A percentile compares a stretch with the other conserved stretches of the same genome.
phyloP scores from a whole-genome alignment of 257 asterid genomes.

The Mitragyna speciosa region DNA sequence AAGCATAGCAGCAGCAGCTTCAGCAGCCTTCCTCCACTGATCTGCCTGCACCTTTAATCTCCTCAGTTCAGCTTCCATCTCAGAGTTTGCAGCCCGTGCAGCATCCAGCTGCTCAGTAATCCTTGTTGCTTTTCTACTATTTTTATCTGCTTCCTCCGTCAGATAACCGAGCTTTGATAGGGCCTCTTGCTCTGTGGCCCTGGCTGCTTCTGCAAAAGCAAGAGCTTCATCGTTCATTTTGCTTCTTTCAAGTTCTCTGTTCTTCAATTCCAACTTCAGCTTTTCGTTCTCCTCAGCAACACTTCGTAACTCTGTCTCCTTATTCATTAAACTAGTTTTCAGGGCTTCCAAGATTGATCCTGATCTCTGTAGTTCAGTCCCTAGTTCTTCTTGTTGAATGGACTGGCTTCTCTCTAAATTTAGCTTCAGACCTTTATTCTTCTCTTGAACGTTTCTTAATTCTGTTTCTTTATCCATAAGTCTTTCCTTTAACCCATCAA shows the following conservation, averaged over 20 bases:
- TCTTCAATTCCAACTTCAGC: slow-evolving; percentile 55
- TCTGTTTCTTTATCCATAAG: slow-evolving; percentile 41
- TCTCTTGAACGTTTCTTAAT: slow-evolving; percentile 21
- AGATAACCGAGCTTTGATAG: slow-evolving; percentile 56
- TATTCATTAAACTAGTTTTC: slow-evolving; percentile 41
- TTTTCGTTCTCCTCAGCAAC: slow-evolving; percentile 53
- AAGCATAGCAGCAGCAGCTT: slow-evolving; percentile 86
- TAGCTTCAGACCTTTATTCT: slow-evolving; percentile 25
- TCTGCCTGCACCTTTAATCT: slow-evolving; percentile 83
- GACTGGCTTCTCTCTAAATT: slow-evolving; percentile 25
- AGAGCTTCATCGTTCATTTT: slow-evolving; percentile 43
- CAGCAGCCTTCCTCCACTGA: slow-evolving; percentile 98
- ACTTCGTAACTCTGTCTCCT: slow-evolving; percentile 49
- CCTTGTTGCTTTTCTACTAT: slow-evolving; percentile 46
- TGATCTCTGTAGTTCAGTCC: slow-evolving; percentile 30
- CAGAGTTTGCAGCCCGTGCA: slow-evolving; percentile 61
- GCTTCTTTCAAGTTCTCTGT: slow-evolving; percentile 39
- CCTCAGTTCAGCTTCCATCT: slow-evolving; percentile 78
- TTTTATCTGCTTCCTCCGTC: slow-evolving; percentile 71
- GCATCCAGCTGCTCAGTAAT: slow-evolving; percentile 71
- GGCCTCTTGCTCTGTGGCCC: slow-evolving; percentile 66
- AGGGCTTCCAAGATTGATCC: slow-evolving; percentile 47
- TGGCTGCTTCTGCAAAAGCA: slow-evolving; percentile 47
- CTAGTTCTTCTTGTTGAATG: slow-evolving; percentile 28
- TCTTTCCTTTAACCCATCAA: slow-evolving; percentile 46